Evolutionary conservation across 2,329 filamentous ascomycete genomes (phyloP).

Genomic region (Diaporthe destruens): DNA sequence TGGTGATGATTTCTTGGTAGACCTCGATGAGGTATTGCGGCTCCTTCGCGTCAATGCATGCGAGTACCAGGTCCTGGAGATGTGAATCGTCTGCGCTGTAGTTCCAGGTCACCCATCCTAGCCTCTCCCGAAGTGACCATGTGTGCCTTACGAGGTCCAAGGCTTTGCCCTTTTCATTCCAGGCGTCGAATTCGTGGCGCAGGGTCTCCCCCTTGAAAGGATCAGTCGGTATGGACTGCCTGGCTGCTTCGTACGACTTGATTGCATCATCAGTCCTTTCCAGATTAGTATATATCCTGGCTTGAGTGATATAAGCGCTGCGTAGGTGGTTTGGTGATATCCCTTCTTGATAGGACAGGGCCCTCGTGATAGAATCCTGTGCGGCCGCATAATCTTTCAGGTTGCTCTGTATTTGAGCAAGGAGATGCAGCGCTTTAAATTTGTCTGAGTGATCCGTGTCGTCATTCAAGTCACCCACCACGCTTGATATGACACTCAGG

Average conservation of each 20-base stretch:
- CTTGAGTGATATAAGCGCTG: background rate
- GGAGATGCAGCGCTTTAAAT: background rate
- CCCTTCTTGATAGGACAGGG: background rate
- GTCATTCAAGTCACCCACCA: background rate
- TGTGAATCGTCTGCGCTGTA: background rate
- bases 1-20: constrained; percentile 21
- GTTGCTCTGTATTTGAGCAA: background rate
- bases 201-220: constrained; percentile 17
- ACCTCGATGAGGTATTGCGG: background rate
- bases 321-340: background rate
- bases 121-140: constrained; percentile 30
- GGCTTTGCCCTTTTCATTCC: constrained; percentile 9
- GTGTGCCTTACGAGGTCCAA: constrained; percentile 8
- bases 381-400: background rate
- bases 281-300: constrained; percentile 1
- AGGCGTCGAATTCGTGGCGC: constrained; percentile 27
- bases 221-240: constrained; percentile 16
- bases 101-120: constrained; percentile 30
- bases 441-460: background rate
- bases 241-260: constrained; percentile 25
- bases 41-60: constrained; percentile 2
- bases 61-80: background rate
- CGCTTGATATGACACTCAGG: background rate
- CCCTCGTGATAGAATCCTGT: background rate
- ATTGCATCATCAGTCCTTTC: constrained; percentile 16